phyloP scores from a whole-genome alignment of 345 rosid species.

The Syzygium aqueum region DNA sequence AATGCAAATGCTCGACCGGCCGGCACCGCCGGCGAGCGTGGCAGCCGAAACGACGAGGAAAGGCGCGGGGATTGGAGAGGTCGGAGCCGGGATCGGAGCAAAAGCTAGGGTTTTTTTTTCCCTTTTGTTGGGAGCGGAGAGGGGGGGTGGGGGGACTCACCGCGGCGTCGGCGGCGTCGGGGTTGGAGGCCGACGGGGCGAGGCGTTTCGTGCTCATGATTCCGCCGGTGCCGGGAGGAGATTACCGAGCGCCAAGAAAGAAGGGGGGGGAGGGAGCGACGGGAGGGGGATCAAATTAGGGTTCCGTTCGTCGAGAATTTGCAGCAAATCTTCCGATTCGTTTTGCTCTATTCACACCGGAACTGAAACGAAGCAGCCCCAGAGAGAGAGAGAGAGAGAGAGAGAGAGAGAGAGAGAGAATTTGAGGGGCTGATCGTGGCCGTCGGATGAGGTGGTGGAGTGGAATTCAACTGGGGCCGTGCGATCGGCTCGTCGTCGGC shows the following conservation, averaged over 20 bases:
- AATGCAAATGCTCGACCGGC: background rate
- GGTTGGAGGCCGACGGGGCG: slow-evolving; percentile 39
- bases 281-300: background rate
- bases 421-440: background rate
- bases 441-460: slow-evolving; percentile 38
- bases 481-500: background rate
- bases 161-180: slow-evolving; percentile 37
- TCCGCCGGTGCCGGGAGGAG: background rate
- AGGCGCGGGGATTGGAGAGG: background rate
- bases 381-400: background rate
- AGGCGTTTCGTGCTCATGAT: slow-evolving; percentile 70
- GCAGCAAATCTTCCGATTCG: background rate
- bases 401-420: background rate
- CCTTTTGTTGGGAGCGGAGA: background rate
- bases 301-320: background rate
- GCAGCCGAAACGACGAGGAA: background rate
- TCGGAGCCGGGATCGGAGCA: background rate
- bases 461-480: slow-evolving; percentile 23
- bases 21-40: background rate
- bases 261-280: background rate
- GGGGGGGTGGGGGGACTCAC: slow-evolving; percentile 37
- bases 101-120: background rate
- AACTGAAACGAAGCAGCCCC: background rate
- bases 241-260: background rate
- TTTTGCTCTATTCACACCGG: background rate